Conservation (phyloP, 1,284 basidiomycete species). For the Microbotryum scabiosae region DNA sequence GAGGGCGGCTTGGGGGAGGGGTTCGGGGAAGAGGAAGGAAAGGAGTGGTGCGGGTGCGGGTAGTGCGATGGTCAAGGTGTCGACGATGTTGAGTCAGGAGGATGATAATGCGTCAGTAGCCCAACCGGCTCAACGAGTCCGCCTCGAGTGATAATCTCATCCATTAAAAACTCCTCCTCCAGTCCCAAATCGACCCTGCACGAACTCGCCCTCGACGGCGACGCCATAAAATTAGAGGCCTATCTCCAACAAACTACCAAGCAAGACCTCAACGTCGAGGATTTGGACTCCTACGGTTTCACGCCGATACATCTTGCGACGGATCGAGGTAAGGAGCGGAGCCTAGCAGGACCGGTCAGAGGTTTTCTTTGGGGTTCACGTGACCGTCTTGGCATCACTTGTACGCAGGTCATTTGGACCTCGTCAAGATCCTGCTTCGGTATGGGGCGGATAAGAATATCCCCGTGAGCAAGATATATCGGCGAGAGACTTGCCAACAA, state of each 20-base stretch:
- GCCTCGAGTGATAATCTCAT: background rate
- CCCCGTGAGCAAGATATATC: no score
- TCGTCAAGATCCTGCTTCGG: constrained; percentile 55
- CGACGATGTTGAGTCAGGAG: constrained; percentile 29
- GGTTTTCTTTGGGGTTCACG: no score
- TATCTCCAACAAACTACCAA: constrained; percentile 46
- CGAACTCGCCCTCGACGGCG: constrained; percentile 55
- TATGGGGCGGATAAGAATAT: constrained; percentile 56
- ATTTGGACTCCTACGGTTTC: constrained; percentile 57
- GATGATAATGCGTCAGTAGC: constrained; percentile 65
- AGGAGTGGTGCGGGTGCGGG: constrained; percentile 25
- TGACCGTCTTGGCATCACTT: no score
- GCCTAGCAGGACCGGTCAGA: no score
- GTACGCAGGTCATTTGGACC: constrained; percentile 45
- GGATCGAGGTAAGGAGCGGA: constrained; percentile 51
- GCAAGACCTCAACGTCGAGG: constrained; percentile 45
- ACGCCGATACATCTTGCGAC: constrained; percentile 75
- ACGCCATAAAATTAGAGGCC: constrained; percentile 46
- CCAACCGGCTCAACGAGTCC: constrained; percentile 39
- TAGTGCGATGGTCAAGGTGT: constrained; percentile 25
- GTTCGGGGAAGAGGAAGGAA: background rate
- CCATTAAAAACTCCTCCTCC: background rate
- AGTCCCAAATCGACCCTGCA: constrained; percentile 45
- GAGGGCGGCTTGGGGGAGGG: background rate
- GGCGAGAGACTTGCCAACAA: no score